These are phyloP conservation scores for Leccinum sublutescens DNA, from an alignment of 768 basidiomycete genomes.

Conservation along the genomic window DNA sequence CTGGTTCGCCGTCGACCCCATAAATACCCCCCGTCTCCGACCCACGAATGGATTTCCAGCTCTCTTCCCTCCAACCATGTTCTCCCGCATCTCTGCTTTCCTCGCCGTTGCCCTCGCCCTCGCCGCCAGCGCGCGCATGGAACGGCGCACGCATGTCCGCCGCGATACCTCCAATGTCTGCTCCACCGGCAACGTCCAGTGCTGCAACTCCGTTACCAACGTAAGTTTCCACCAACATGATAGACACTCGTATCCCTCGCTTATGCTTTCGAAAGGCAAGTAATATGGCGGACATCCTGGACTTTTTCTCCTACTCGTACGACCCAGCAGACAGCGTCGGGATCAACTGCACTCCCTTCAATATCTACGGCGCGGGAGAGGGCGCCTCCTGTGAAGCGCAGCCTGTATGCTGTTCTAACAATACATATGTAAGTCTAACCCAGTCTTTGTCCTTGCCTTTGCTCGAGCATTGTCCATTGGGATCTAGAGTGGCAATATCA, in stretches of 20 bases:
- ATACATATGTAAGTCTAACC: constrained; percentile 17
- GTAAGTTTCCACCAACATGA: constrained; percentile 13
- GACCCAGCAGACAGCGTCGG: constrained; percentile 23
- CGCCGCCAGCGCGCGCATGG: constrained; percentile 24
- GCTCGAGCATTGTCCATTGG: not conserved
- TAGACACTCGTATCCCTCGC: not conserved
- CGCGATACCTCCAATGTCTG: constrained; percentile 9
- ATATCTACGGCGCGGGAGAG: constrained; percentile 18
- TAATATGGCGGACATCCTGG: constrained; percentile 2
- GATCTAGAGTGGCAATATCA: constrained; percentile 17
- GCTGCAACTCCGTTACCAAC: constrained; percentile 20
- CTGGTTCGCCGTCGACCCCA: constrained; percentile 4
- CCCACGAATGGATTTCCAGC: not conserved
- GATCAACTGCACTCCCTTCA: constrained; percentile 24
- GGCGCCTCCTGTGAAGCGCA: constrained; percentile 22
- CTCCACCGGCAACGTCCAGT: constrained; percentile 18
- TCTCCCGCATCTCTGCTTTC: constrained; percentile 19
- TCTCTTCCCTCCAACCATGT: constrained; percentile 16
- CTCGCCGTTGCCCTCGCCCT: constrained; percentile 18
- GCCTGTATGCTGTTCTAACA: constrained; percentile 26
- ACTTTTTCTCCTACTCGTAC: constrained; percentile 9
- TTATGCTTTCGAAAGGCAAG: constrained; percentile 10
- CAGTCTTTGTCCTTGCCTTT: not conserved
- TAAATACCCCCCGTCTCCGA: constrained; percentile 21
- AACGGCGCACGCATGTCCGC: constrained; percentile 15